These are phyloP conservation scores for Groenewaldozyma tartarivorans DNA, from an alignment of 805 yeast species.

Conservation along the genomic window DNA sequence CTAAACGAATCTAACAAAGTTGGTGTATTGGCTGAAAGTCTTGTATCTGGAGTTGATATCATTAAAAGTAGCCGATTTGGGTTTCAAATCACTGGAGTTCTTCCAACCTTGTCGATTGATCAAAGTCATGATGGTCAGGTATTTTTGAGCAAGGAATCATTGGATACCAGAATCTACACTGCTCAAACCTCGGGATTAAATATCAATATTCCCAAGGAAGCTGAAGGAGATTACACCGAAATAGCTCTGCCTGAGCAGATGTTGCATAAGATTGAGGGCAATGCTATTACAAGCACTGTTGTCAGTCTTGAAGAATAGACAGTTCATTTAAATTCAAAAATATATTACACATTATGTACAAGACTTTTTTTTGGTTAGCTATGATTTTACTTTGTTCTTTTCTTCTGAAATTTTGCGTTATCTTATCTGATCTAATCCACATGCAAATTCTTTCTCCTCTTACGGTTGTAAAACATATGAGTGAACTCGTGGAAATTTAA, in stretches of 20 bases:
- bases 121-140: constrained; percentile 80
- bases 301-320: constrained; percentile 72
- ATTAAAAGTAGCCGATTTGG: constrained; percentile 77
- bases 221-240: constrained; percentile 55
- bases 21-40: constrained; percentile 73
- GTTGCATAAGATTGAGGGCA: constrained; percentile 50
- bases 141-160: constrained; percentile 63
- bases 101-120: constrained; percentile 80
- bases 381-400: too few relatives aligned
- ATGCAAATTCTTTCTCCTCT: constrained; percentile 24
- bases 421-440: neutral
- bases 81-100: constrained; percentile 69
- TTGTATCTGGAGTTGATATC: constrained; percentile 80
- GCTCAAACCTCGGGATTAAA: constrained; percentile 80
- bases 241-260: constrained; percentile 87
- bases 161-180: constrained; percentile 70
- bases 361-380: neutral
- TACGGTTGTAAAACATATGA: constrained; percentile 66
- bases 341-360: neutral
- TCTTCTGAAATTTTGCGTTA: neutral
- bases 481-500: constrained; percentile 83
- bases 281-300: constrained; percentile 52
- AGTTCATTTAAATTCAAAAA: too few relatives aligned
- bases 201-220: constrained; percentile 69
- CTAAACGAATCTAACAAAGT: constrained; percentile 60